A percentile compares a stretch with the other conserved stretches of the same genome.
Evolutionary conservation across 2,329 filamentous ascomycete genomes (phyloP).

Genomic region (Microcera coccophila): DNA sequence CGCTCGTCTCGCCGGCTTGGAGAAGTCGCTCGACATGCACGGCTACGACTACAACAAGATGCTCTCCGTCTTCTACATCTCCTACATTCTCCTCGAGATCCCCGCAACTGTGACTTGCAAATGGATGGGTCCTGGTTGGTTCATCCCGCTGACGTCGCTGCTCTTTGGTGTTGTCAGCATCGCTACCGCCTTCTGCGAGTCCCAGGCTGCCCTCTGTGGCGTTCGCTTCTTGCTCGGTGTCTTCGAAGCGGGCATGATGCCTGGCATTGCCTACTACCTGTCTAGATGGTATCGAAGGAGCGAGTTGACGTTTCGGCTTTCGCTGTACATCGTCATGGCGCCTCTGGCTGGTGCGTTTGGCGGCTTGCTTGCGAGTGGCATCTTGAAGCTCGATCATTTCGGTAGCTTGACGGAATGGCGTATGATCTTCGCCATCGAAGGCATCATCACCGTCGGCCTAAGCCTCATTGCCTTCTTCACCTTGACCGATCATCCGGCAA

Average conservation of each 20-base stretch:
- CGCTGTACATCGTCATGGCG: slow-evolving; percentile 63
- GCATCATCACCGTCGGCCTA: slow-evolving; percentile 54
- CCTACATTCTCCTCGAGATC: slow-evolving; percentile 64
- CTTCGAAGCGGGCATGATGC: slow-evolving; percentile 63
- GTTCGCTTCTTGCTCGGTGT: slow-evolving; percentile 59
- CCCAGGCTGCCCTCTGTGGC: slow-evolving; percentile 44
- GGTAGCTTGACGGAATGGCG: slow-evolving; percentile 57
- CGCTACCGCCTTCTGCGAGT: slow-evolving; percentile 57
- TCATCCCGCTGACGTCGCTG: slow-evolving; percentile 54
- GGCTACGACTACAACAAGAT: slow-evolving; percentile 61
- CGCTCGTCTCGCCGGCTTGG: slow-evolving; percentile 55
- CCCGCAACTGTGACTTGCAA: slow-evolving; percentile 61
- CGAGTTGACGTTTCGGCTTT: slow-evolving; percentile 60
- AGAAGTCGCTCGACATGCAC: slow-evolving; percentile 51
- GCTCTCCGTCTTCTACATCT: slow-evolving; percentile 61
- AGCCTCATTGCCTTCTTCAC: slow-evolving; percentile 58
- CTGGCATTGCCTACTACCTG: slow-evolving; percentile 64
- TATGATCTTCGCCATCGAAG: slow-evolving; percentile 70
- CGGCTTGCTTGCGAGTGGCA: slow-evolving; percentile 59
- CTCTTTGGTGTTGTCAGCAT: slow-evolving; percentile 57
- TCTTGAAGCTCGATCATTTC: slow-evolving; percentile 55
- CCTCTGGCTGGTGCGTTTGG: slow-evolving; percentile 65
- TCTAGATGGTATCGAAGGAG: slow-evolving; percentile 60
- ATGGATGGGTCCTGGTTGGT: slow-evolving; percentile 62
- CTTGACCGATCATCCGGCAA: slow-evolving; percentile 63